Conservation (phyloP, 2,329 filamentous ascomycete genomes). For the Cordyceps cateniannulata region DNA sequence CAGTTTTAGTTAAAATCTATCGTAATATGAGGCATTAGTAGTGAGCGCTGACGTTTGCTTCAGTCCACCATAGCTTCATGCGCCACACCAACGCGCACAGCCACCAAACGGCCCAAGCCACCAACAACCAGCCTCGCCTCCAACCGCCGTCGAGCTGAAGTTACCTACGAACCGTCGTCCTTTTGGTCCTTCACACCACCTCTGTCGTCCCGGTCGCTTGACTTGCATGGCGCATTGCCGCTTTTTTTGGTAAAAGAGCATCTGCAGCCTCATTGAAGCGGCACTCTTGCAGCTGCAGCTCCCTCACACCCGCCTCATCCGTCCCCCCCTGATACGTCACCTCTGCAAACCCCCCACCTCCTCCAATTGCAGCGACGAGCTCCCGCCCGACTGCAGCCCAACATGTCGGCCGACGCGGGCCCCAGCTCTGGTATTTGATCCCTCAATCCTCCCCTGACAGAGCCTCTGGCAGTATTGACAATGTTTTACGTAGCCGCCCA, state of each 20-base stretch:
- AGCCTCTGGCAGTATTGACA: not conserved
- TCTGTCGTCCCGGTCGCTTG: not conserved
- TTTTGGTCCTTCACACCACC: not conserved
- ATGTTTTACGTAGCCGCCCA: slow-evolving; percentile 32
- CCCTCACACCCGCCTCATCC: not conserved
- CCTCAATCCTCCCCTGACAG: not conserved
- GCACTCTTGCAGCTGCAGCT: not conserved
- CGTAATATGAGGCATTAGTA: too few species aligned
- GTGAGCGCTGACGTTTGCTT: too few species aligned
- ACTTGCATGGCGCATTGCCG: slow-evolving; percentile 11
- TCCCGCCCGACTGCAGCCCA: slow-evolving; percentile 4
- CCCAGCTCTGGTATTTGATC: slow-evolving; percentile 8
- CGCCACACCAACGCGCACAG: too few species aligned
- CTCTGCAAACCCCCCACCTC: not conserved
- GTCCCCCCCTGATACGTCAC: slow-evolving; percentile 1
- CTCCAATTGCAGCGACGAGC: not conserved
- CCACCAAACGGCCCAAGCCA: too few species aligned
- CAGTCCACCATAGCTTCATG: too few species aligned
- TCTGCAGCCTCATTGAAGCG: not conserved
- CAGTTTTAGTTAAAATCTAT: too few species aligned
- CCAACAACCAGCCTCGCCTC: not conserved
- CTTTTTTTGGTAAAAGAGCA: not conserved
- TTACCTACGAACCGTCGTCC: not conserved
- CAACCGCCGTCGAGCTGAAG: not conserved
- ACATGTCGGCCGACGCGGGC: slow-evolving; percentile 13